phyloP scores from a whole-genome alignment of 2,329 filamentous ascomycete genomes.

The Achaetomium macrosporum region DNA sequence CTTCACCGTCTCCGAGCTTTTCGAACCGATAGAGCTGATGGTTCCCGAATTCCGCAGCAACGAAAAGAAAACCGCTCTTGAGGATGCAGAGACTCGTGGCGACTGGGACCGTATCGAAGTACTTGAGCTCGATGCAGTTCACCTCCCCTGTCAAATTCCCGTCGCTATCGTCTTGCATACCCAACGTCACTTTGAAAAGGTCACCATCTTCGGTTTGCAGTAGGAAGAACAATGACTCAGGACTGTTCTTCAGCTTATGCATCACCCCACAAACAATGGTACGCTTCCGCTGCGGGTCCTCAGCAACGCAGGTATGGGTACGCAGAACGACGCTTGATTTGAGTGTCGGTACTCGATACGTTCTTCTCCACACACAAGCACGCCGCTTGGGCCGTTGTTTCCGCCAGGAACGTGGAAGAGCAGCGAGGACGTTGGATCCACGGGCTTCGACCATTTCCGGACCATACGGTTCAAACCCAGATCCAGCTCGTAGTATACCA shows the following conservation, averaged over 20 bases:
- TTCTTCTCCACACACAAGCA: conserved; percentile 89
- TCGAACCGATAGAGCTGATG: conserved; percentile 96
- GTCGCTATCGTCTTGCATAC: conserved; percentile 77
- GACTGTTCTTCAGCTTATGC: conserved; percentile 81
- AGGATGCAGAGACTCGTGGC: conserved; percentile 85
- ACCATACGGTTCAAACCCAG: conserved; percentile 96
- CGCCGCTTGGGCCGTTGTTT: conserved; percentile 87
- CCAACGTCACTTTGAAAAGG: conserved; percentile 90
- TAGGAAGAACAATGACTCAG: conserved; percentile 92
- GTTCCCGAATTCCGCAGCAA: conserved; percentile 87
- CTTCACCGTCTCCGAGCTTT: conserved; percentile 89
- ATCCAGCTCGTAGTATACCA: conserved; percentile 97
- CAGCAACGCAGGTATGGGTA: conserved; percentile 84
- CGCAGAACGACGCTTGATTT: conserved; percentile 81
- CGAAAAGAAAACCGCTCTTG: conserved; percentile 92
- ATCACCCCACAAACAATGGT: conserved; percentile 87
- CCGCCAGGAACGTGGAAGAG: conserved; percentile 95
- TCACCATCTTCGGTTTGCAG: conserved; percentile 97
- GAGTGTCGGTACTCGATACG: conserved; percentile 96
- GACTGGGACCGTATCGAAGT: conserved; percentile 92
- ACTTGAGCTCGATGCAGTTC: conserved; percentile 81
- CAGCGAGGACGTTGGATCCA: conserved; percentile 81
- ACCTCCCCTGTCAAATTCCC: conserved; percentile 78
- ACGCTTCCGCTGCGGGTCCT: conserved; percentile 87
- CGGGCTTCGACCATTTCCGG: conserved; percentile 89